Conservation (phyloP, 2,329 filamentous ascomycete genomes). For the Purpureocillium takamizusanense region DNA sequence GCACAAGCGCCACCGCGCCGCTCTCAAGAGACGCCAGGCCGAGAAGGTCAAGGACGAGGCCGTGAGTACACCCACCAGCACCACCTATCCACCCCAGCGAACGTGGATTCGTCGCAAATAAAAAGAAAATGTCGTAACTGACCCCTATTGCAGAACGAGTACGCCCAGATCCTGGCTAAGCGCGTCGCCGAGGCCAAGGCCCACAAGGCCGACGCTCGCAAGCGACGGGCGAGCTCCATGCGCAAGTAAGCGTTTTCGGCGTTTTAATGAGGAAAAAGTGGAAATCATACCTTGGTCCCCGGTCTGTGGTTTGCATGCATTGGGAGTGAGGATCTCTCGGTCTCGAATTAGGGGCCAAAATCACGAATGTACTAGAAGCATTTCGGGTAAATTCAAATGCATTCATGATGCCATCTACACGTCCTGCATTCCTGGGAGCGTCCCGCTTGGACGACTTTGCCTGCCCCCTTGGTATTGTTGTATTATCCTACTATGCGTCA, state of each 20-base stretch:
- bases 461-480: too few relatives aligned
- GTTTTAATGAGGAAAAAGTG: slow-evolving; percentile 24
- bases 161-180: slow-evolving; percentile 91
- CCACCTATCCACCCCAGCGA: too few relatives aligned
- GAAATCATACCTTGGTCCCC: slow-evolving; percentile 25
- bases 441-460: too few relatives aligned
- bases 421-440: too few relatives aligned
- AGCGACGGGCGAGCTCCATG: slow-evolving; percentile 95
- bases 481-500: too few relatives aligned
- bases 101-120: too few relatives aligned
- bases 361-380: slow-evolving; percentile 29
- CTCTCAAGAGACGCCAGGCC: slow-evolving; percentile 95
- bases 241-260: slow-evolving; percentile 58
- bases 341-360: slow-evolving; percentile 17
- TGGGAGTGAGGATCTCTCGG: slow-evolving; percentile 28
- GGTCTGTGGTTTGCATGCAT: slow-evolving; percentile 28
- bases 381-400: slow-evolving; percentile 23
- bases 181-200: slow-evolving; percentile 94
- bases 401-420: slow-evolving; percentile 13
- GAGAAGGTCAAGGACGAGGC: slow-evolving; percentile 99
- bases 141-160: slow-evolving; percentile 68
- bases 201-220: slow-evolving; percentile 86
- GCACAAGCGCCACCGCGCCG: slow-evolving; percentile 98
- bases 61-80: too few relatives aligned
- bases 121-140: not conserved